These are phyloP conservation scores for Penicillium palitans DNA, from an alignment of 2,329 filamentous ascomycete genomes.

Conservation along the genomic window DNA sequence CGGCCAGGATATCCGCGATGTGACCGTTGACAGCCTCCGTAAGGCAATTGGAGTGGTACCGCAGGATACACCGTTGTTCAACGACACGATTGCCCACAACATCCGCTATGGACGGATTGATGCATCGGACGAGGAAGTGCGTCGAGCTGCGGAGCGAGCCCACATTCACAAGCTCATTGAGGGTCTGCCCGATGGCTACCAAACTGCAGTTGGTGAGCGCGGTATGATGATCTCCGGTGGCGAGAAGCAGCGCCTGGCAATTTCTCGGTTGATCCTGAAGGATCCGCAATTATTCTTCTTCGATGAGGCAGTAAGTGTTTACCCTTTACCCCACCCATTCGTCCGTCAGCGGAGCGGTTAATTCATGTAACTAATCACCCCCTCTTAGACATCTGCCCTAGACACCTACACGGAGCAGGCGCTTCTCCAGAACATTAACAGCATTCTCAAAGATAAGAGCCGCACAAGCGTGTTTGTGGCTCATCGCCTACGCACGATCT, in stretches of 20 bases:
- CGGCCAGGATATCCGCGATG: constrained; percentile 83
- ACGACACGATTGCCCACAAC: constrained; percentile 93
- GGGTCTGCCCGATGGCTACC: constrained; percentile 81
- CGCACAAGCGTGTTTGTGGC: constrained; percentile 94
- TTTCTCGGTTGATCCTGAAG: constrained; percentile 81
- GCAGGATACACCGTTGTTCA: constrained; percentile 95
- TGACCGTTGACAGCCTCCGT: constrained; percentile 79
- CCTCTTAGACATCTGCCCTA: constrained; percentile 69
- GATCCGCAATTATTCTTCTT: constrained; percentile 91
- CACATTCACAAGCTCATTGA: constrained; percentile 80
- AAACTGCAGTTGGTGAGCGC: constrained; percentile 87
- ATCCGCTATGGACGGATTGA: constrained; percentile 87
- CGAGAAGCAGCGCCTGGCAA: constrained; percentile 87
- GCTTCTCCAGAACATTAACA: constrained; percentile 87
- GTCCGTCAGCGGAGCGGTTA: neutral
- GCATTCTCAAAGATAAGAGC: constrained; percentile 81
- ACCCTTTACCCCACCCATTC: neutral
- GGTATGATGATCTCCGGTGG: constrained; percentile 96
- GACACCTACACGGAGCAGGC: constrained; percentile 94
- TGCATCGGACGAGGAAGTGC: constrained; percentile 70
- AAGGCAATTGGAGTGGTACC: constrained; percentile 90
- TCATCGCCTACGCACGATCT: constrained; percentile 88
- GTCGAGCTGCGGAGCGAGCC: constrained; percentile 76
- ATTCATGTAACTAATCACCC: neutral
- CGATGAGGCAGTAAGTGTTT: constrained; percentile 70